Percentiles rank a stretch among this genome's conserved stretches.
Evolutionary conservation across 306 rosid species (phyloP).

Genomic region (Gastrolobium villosum): DNA sequence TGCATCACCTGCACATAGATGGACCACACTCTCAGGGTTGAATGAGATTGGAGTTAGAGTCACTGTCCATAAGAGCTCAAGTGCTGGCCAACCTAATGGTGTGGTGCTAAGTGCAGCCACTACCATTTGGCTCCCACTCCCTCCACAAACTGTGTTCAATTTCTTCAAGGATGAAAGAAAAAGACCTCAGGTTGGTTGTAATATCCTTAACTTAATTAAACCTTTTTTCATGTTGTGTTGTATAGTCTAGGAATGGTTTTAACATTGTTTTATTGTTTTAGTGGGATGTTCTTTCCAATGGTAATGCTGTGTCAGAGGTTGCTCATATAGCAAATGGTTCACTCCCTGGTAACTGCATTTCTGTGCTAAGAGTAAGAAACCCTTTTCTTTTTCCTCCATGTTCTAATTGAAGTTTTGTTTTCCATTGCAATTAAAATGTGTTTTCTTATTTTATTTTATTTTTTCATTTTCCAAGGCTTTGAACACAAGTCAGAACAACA

Average conservation of each 20-base stretch:
- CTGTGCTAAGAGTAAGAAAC: slow-evolving; percentile 78
- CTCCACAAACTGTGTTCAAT: slow-evolving; percentile 86
- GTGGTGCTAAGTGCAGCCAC: slow-evolving; percentile 93
- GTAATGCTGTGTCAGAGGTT: slow-evolving; percentile 88
- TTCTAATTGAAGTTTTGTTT: neutral
- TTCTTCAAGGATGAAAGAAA: slow-evolving; percentile 94
- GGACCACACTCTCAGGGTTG: slow-evolving; percentile 85
- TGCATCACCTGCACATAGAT: slow-evolving; percentile 77
- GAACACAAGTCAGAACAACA: slow-evolving; percentile 91
- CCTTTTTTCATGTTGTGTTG: neutral
- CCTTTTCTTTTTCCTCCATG: neutral
- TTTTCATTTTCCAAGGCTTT: slow-evolving; percentile 52
- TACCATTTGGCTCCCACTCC: slow-evolving; percentile 88
- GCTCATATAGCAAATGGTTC: slow-evolving; percentile 96
- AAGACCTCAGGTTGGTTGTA: slow-evolving; percentile 83
- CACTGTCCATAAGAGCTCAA: slow-evolving; percentile 78
- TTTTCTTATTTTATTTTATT: neutral
- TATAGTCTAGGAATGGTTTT: neutral
- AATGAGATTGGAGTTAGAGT: slow-evolving; percentile 87
- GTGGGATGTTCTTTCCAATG: slow-evolving; percentile 98
- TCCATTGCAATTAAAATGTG: neutral
- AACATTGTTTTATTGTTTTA: slow-evolving; percentile 24
- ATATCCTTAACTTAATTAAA: neutral
- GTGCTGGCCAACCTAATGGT: slow-evolving; percentile 90
- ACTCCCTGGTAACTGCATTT: slow-evolving; percentile 91